Evolutionary conservation across 805 yeast species (phyloP), one percentile per base, ranked within the genome.

Genomic region (Spathaspora arborariae): DNA sequence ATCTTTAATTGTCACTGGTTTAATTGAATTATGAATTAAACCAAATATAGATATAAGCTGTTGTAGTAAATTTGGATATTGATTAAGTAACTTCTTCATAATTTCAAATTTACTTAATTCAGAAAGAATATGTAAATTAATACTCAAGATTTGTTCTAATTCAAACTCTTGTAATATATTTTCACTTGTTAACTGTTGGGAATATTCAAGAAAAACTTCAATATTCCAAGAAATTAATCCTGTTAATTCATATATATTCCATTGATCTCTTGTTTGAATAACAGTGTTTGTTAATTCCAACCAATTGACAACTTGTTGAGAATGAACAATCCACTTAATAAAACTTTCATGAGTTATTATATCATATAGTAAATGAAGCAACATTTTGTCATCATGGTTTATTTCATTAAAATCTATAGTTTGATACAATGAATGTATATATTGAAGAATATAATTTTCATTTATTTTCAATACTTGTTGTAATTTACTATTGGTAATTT

Each of bases 151-250:
- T 1, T 20, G 16, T 30, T 49, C 55, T 15, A 52, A 45, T 1
- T 50, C 49, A 33, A 56, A 45, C 35, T 39, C 46, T 11, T 45
- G 20, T 20, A 41, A 20, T 51, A 57, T 48, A n/a, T 48, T 48
- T 10, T 47, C 49, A 15, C 26, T 40, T 10, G 44, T 41, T 0
- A 67, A 51, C 20, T 39, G 38, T 1, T 39, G 61, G 45, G 35
- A 62, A 50, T 5, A 45, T 37, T 13, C 54, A 51, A 47, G 58
- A 68, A 38, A 67, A 55, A 15, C 20, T 18, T 67, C 68, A 40
- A 61, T 51, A 13, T 62, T 49, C 81, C 81, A 78, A 0, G 74
- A 62, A 4, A 75, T 56, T 15, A 78, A 57, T 2, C 67, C 65
- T 1, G 67, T 59, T 16, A 69, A 47, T 45, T 73, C 63, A 22